A percentile compares a stretch with the other conserved stretches of the same genome.
Conservation (phyloP, 257 asterid species). For the Verbascum thapsus region DNA sequence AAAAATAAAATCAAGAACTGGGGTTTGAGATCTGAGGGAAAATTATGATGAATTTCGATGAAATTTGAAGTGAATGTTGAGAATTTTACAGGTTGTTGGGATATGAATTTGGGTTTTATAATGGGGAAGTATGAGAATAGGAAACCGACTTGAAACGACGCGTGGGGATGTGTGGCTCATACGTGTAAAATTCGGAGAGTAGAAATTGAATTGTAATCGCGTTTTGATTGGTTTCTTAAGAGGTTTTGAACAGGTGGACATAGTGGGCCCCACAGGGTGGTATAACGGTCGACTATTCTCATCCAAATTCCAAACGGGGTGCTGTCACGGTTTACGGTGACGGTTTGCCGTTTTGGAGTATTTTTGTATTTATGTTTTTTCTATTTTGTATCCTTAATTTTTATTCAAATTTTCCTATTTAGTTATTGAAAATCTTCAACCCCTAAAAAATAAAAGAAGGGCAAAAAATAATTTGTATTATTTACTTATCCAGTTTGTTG, state of each 20-base stretch:
- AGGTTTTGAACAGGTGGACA: not conserved
- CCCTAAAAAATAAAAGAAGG: no score
- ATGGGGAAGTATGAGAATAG: not conserved
- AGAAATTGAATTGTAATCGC: constrained; percentile 10
- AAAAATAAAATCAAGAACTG: no score
- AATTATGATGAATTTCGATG: no score
- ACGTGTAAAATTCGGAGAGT: constrained; percentile 18
- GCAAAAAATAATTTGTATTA: no score
- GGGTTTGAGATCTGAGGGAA: not conserved
- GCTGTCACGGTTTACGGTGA: not conserved
- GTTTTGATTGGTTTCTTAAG: not conserved
- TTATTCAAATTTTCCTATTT: no score
- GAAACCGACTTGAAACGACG: constrained; percentile 34
- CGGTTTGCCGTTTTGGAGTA: not conserved
- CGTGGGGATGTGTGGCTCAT: constrained; percentile 31
- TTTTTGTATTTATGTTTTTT: not conserved
- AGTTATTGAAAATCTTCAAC: no score
- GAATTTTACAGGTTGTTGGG: no score
- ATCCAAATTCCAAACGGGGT: constrained; percentile 1
- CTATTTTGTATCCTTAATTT: no score
- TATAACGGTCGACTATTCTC: constrained; percentile 23
- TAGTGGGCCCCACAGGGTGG: constrained; percentile 12
- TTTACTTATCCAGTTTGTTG: no score
- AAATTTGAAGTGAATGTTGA: no score
- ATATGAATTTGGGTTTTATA: constrained; percentile 18